Percentiles rank a stretch among this genome's conserved stretches.
These are phyloP conservation scores for Aspergillus fijiensis DNA, from an alignment of 2,329 filamentous ascomycete genomes.

Conservation along the genomic window DNA sequence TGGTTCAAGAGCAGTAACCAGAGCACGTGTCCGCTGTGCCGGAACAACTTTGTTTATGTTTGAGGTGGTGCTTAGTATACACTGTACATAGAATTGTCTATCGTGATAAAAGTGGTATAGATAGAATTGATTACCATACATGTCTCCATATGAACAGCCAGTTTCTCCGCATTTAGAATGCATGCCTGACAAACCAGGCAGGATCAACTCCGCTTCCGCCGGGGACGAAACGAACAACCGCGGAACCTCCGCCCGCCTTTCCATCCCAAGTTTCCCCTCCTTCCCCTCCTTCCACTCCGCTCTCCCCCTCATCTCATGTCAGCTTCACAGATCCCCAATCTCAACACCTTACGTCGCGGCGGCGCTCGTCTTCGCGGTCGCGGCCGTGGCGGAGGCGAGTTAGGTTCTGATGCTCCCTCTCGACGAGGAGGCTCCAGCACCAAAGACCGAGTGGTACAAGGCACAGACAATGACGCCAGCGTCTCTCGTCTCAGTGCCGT, in stretches of 20 bases:
- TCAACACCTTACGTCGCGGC: constrained; percentile 59
- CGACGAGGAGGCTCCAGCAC: constrained; percentile 30
- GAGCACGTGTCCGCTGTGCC: constrained; percentile 87
- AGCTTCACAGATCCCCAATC: constrained; percentile 73
- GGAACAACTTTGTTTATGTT: constrained; percentile 69
- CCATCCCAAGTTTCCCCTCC: constrained; percentile 19
- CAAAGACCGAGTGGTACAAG: constrained; percentile 76
- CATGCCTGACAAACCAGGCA: neutral
- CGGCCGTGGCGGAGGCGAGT: constrained; percentile 34
- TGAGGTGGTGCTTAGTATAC: constrained; percentile 1
- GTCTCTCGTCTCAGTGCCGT: constrained; percentile 88
- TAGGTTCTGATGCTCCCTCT: constrained; percentile 24
- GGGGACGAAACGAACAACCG: neutral
- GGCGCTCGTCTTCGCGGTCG: constrained; percentile 50
- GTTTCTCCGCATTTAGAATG: neutral
- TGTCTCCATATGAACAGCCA: neutral
- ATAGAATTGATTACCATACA: constrained; percentile 3
- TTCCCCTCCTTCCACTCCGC: constrained; percentile 14
- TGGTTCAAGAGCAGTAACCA: constrained; percentile 96
- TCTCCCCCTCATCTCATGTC: constrained; percentile 55
- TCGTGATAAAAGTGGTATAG: neutral
- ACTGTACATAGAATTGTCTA: neutral
- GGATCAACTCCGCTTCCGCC: neutral
- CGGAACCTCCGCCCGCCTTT: constrained; percentile 17
- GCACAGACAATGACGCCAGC: constrained; percentile 88